These are phyloP conservation scores for Lentinula lateritia DNA, from an alignment of 768 basidiomycete genomes.

Conservation along the genomic window DNA sequence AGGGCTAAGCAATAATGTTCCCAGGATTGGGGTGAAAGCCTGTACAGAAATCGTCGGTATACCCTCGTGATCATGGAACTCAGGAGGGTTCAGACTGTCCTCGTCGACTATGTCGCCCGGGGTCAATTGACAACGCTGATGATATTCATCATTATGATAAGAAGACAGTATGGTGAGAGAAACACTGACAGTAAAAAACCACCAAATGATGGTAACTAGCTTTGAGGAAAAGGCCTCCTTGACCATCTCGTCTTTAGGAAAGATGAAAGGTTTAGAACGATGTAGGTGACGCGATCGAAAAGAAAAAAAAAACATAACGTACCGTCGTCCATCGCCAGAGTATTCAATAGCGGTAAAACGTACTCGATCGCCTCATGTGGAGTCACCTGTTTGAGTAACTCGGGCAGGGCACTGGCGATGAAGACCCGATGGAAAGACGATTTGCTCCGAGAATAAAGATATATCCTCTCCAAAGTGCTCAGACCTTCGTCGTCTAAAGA, in stretches of 20 bases:
- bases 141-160: not conserved
- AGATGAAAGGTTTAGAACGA: constrained; percentile 5
- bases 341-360: constrained; percentile 83
- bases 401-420: constrained; percentile 80
- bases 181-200: constrained; percentile 68
- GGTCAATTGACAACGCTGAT: constrained; percentile 63
- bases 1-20: constrained; percentile 78
- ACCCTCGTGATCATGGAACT: constrained; percentile 20
- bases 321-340: constrained; percentile 86
- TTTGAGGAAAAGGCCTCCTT: constrained; percentile 83
- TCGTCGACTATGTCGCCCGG: constrained; percentile 32
- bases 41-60: constrained; percentile 64
- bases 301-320: constrained; percentile 15
- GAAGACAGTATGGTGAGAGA: constrained; percentile 4
- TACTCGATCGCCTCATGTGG: constrained; percentile 91
- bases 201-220: constrained; percentile 83
- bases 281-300: not conserved
- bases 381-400: constrained; percentile 68
- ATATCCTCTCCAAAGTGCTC: constrained; percentile 85
- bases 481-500: constrained; percentile 73
- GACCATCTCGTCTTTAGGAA: constrained; percentile 67
- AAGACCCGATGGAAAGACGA: constrained; percentile 61
- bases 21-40: constrained; percentile 88
- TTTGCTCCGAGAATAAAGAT: constrained; percentile 79
- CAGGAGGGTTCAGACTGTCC: constrained; percentile 1